phyloP scores from a whole-genome alignment of 78 protist species.

The Dictyostelium firmibasis region DNA sequence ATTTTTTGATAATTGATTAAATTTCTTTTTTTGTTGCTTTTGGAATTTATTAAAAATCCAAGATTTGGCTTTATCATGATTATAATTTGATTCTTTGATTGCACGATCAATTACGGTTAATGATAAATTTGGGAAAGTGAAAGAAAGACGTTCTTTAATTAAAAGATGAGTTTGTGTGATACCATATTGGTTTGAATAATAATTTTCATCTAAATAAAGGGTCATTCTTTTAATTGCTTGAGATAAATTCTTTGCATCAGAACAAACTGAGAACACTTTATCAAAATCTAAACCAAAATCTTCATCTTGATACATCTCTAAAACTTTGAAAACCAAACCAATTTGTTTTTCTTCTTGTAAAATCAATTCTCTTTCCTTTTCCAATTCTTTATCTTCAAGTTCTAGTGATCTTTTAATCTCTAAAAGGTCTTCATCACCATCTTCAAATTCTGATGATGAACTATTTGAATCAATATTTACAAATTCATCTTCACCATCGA shows the following conservation, averaged over 20 bases:
- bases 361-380: background rate
- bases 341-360: background rate
- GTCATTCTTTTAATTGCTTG: background rate
- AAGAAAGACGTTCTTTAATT: background rate
- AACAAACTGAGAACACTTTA: background rate
- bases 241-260: background rate
- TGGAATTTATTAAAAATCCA: background rate
- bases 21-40: background rate
- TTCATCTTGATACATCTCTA: constrained; percentile 1
- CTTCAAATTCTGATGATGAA: background rate
- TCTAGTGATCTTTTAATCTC: background rate
- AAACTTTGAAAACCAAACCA: background rate
- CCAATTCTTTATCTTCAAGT: background rate
- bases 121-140: background rate
- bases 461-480: background rate
- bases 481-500: constrained; percentile 15
- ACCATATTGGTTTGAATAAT: background rate
- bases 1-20: background rate
- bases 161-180: background rate
- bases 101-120: background rate
- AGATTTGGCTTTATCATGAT: background rate
- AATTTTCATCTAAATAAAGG: background rate
- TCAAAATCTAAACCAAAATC: background rate
- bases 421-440: background rate
- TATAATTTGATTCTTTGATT: background rate